Evolutionary conservation across 1,139 yeast genomes (phyloP), one percentile per base, ranked within the genome.

Genomic region (Pichia sp.): DNA sequence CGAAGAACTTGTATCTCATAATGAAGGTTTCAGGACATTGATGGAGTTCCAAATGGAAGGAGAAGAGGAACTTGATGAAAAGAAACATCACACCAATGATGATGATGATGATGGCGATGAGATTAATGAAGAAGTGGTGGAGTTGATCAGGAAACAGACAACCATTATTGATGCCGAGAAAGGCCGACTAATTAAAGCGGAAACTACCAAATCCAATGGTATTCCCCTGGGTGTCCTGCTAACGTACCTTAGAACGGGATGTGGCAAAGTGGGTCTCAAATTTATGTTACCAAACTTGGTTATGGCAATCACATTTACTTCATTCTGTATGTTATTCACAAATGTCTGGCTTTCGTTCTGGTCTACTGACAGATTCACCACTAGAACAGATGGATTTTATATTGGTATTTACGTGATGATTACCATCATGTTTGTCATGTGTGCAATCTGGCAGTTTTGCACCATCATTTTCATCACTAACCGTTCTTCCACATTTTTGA

Each of bases 171-270:
- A 36, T 22, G 44, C 38, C 5, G 43, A 38, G 16, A 38, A 44
- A 15, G 55, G 57, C 12, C 46, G 35, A 18, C 51, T 75, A 26
- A 64, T 67, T 40, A 53, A 42, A 17, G 52, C 48, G 17, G 62
- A 55, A 29, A 46, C 41, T 22, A 39, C 52, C 12, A 47, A 72
- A 13, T 62, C 63, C 29, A 68, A 76, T 39, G 59, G 69, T 21
- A 69, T 79, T 32, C 56, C 67, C 2, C 48, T 59, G 35, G 51
- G 56, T 42, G 74, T 67, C 40, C 70, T 66, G 50, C 58, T 52
- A 41, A 63, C 60, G 13, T 86, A 81, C 51, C 51, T 85, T 40
- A 58, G 61, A 22, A 62, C 71, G 25, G 94, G 91, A 10, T 67
- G 80, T 41, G 84, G 74, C 11, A 56, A 55, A 22, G 44, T 72